Evolutionary conservation across 2,329 filamentous ascomycete species (phyloP).

Genomic region (Hansfordia pulvinata): DNA sequence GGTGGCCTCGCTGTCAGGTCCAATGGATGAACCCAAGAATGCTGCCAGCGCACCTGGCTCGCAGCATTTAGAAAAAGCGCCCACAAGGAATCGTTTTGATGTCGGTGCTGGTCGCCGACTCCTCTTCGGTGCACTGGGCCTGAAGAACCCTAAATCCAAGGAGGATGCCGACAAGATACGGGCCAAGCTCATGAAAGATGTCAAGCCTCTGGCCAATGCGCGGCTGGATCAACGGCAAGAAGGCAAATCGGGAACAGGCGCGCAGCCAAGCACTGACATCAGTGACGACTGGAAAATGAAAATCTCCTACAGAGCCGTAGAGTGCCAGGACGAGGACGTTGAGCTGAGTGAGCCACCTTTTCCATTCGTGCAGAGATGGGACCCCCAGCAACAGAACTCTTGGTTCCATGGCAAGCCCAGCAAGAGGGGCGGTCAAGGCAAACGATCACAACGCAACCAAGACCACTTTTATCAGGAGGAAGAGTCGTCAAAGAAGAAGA

Average conservation of each 20-base stretch:
- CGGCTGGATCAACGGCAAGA: conserved; percentile 14
- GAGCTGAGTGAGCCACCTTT: conserved; percentile 68
- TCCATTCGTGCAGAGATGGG: conserved; percentile 83
- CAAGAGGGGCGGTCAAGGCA: conserved; percentile 30
- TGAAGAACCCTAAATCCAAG: conserved; percentile 54
- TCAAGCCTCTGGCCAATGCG: conserved; percentile 24
- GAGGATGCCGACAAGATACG: conserved; percentile 53
- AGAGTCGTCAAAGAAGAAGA: conserved; percentile 26
- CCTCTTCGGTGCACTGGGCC: conserved; percentile 58
- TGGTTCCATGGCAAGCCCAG: conserved; percentile 23
- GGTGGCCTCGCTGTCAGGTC: too few relatives aligned
- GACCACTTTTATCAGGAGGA: conserved; percentile 25
- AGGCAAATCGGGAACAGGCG: conserved; percentile 6
- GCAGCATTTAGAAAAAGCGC: too few relatives aligned
- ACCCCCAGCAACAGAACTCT: conserved; percentile 50
- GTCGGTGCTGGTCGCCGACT: conserved; percentile 52
- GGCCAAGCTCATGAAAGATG: conserved; percentile 42
- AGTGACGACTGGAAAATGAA: conserved; percentile 59
- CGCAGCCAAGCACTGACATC: conserved; percentile 22
- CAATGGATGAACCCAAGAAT: background rate
- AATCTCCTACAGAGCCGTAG: conserved; percentile 65
- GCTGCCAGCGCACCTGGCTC: conserved; percentile 6
- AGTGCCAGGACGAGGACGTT: conserved; percentile 63
- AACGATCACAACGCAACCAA: conserved; percentile 29
- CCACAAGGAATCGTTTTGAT: conserved; percentile 22